Evolutionary conservation across 2,329 filamentous ascomycete species (phyloP).

Genomic region (Huntiella savannae): DNA sequence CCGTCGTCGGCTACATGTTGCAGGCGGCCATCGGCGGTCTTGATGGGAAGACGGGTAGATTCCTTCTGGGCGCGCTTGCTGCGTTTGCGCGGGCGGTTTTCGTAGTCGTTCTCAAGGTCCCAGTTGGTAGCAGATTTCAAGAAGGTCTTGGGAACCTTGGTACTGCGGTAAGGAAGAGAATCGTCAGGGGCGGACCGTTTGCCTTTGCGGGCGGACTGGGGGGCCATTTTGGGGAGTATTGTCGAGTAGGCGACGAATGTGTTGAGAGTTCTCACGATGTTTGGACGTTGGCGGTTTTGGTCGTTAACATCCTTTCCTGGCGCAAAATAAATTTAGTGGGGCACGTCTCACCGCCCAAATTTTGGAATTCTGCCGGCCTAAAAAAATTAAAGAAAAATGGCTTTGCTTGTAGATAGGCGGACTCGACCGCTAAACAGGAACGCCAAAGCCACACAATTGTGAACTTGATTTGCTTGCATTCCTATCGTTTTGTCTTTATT

Average conservation of each 20-base stretch:
- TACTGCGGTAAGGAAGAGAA: background rate
- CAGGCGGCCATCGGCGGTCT: conserved; percentile 58
- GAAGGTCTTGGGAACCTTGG: conserved; percentile 41
- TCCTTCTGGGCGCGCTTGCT: conserved; percentile 53
- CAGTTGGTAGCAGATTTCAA: conserved; percentile 61
- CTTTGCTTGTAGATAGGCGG: too few relatives aligned
- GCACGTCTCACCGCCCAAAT: conserved; percentile 15
- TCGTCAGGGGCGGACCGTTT: conserved; percentile 7
- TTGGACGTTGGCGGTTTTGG: background rate
- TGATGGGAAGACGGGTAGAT: conserved; percentile 63
- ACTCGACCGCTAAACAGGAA: conserved; percentile 1
- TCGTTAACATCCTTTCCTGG: background rate
- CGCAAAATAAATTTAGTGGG: conserved; percentile 11
- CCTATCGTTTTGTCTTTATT: background rate
- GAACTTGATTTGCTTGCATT: background rate
- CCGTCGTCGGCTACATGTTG: conserved; percentile 39
- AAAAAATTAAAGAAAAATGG: conserved; percentile 1
- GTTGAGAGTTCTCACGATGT: background rate
- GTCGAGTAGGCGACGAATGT: background rate
- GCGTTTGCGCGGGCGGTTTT: conserved; percentile 54
- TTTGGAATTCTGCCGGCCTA: conserved; percentile 14
- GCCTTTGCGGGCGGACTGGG: conserved; percentile 6
- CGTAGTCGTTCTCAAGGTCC: conserved; percentile 86
- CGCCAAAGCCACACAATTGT: too few relatives aligned
- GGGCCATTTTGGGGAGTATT: conserved; percentile 2